A percentile compares a stretch with the other conserved stretches of the same genome.
These are phyloP conservation scores for Helminthosporium solani DNA, from an alignment of 2,329 filamentous ascomycete genomes.

Conservation along the genomic window DNA sequence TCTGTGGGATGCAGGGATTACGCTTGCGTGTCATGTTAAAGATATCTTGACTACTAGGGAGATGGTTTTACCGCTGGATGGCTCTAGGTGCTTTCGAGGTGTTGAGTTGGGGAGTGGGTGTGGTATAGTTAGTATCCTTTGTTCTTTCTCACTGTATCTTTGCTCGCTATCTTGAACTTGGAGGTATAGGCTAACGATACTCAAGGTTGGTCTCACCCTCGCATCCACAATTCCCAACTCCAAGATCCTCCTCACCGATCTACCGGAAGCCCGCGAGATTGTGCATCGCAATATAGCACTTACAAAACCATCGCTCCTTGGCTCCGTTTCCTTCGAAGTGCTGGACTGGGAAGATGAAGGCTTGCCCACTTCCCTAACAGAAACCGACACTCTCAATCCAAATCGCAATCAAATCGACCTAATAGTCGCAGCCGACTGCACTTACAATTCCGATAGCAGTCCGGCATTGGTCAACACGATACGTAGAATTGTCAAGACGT, in stretches of 20 bases:
- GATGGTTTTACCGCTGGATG: not conserved
- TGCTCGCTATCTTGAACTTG: not conserved
- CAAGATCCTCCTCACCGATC: conserved; percentile 63
- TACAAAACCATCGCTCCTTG: not conserved
- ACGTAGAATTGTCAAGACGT: conserved; percentile 47
- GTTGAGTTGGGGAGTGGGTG: conserved; percentile 69
- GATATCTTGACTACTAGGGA: conserved; percentile 21
- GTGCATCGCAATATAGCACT: conserved; percentile 56
- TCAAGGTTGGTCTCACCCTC: conserved; percentile 57
- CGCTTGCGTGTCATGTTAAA: conserved; percentile 55
- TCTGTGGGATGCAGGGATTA: conserved; percentile 65
- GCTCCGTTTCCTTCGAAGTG: conserved; percentile 47
- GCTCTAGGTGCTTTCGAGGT: conserved; percentile 37
- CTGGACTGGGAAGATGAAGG: conserved; percentile 64
- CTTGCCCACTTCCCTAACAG: conserved; percentile 39
- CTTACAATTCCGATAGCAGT: conserved; percentile 68
- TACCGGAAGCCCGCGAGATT: conserved; percentile 64
- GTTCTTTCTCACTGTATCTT: not conserved
- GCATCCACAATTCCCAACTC: conserved; percentile 55
- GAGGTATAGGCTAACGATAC: not conserved
- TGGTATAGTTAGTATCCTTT: conserved; percentile 55
- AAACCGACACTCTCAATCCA: conserved; percentile 1
- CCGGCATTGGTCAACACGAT: conserved; percentile 63
- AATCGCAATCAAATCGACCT: conserved; percentile 51
- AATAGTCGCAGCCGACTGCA: conserved; percentile 69